Conservation (phyloP, 768 basidiomycete genomes). For the Boletus reticulatus region DNA sequence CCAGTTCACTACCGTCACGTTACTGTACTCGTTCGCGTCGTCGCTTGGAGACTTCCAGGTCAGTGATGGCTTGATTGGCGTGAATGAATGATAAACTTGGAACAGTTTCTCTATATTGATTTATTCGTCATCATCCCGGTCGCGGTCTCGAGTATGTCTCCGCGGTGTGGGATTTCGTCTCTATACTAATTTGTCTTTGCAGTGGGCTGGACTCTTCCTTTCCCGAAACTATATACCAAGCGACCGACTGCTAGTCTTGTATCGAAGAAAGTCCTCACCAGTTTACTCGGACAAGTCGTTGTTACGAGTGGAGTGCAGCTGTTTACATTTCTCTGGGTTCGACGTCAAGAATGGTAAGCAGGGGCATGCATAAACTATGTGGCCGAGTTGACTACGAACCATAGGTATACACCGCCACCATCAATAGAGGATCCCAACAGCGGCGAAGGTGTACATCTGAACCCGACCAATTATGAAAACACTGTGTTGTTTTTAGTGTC, state of each 20-base stretch:
- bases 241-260: slow-evolving; percentile 94
- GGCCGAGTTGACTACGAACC: background rate
- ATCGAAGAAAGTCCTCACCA: slow-evolving; percentile 91
- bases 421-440: slow-evolving; percentile 37
- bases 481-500: slow-evolving; percentile 89
- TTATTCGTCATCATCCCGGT: slow-evolving; percentile 97
- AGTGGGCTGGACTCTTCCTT: slow-evolving; percentile 97
- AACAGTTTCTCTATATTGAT: slow-evolving; percentile 94
- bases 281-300: slow-evolving; percentile 89
- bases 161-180: background rate
- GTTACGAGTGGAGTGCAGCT: slow-evolving; percentile 81
- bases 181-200: slow-evolving; percentile 8
- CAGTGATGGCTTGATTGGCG: slow-evolving; percentile 17
- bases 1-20: slow-evolving; percentile 96
- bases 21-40: slow-evolving; percentile 95
- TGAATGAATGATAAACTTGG: slow-evolving; percentile 7
- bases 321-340: slow-evolving; percentile 89
- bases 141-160: slow-evolving; percentile 84
- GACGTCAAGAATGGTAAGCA: slow-evolving; percentile 74
- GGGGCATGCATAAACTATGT: background rate
- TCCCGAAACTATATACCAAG: slow-evolving; percentile 80
- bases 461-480: slow-evolving; percentile 90
- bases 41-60: slow-evolving; percentile 97
- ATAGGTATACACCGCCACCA: slow-evolving; percentile 76
- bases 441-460: slow-evolving; percentile 64